Percentiles rank a stretch among this genome's conserved stretches.
Conservation (phyloP, 2,329 filamentous ascomycete species). For the Alternaria sp. region DNA sequence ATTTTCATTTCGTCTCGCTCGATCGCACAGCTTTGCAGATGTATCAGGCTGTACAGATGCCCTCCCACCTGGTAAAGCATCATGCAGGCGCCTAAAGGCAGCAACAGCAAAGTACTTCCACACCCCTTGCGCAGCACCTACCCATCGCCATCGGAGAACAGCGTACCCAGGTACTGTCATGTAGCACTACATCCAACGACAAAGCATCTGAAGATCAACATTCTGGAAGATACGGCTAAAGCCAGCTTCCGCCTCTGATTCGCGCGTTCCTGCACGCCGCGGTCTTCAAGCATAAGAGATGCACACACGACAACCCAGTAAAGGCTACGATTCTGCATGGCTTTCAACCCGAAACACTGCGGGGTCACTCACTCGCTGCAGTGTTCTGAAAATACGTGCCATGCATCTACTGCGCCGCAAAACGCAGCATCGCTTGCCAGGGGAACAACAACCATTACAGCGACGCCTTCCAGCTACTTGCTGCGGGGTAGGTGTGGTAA, state of each 20-base stretch:
- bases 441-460: not conserved
- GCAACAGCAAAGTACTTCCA: not conserved
- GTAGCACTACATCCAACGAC: not conserved
- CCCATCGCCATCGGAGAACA: not conserved
- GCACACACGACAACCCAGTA: not conserved
- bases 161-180: not conserved
- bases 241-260: not conserved
- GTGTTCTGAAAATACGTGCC: not conserved
- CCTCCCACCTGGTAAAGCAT: too few relatives aligned
- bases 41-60: too few relatives aligned
- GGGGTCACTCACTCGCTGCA: not conserved
- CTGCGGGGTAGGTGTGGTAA: not conserved
- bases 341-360: not conserved
- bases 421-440: not conserved
- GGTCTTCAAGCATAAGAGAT: not conserved
- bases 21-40: too few relatives aligned
- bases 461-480: not conserved
- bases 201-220: not conserved
- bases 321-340: not conserved
- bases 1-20: not conserved
- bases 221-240: not conserved
- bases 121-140: not conserved
- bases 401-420: slow-evolving; percentile 3
- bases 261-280: not conserved
- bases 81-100: too few relatives aligned